These are phyloP conservation scores for Russula sp. DNA, from an alignment of 768 basidiomycete species.

Conservation along the genomic window DNA sequence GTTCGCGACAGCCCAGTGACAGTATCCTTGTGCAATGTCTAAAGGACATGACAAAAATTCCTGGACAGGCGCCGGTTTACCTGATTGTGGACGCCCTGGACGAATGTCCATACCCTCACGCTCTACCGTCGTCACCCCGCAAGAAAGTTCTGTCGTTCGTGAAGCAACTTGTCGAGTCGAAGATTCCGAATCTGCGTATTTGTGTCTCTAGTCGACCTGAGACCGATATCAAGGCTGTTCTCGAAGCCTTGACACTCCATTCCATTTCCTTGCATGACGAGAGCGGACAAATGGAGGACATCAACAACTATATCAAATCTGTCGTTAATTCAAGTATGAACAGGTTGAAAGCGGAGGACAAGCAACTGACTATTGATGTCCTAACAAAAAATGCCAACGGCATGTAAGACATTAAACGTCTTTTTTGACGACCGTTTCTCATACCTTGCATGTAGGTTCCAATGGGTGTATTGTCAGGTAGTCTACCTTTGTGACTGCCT, in stretches of 20 bases:
- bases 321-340: neutral
- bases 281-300: conserved; percentile 2
- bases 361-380: neutral
- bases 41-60: neutral
- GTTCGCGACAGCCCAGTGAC: neutral
- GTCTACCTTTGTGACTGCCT: neutral
- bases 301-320: neutral
- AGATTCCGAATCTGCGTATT: neutral
- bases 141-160: neutral
- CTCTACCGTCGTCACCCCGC: neutral
- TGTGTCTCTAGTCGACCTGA: conserved; percentile 8
- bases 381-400: neutral
- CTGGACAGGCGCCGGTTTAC: neutral
- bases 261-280: neutral
- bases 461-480: neutral
- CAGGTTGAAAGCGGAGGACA: neutral
- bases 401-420: neutral
- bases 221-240: conserved; percentile 5
- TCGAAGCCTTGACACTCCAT: neutral
- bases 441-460: neutral
- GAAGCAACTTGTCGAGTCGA: neutral
- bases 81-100: conserved; percentile 2
- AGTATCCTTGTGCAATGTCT: neutral
- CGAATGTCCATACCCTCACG: neutral
- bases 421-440: neutral